Conservation (phyloP, 305 asterid species). For the Plantago lanceolata region DNA sequence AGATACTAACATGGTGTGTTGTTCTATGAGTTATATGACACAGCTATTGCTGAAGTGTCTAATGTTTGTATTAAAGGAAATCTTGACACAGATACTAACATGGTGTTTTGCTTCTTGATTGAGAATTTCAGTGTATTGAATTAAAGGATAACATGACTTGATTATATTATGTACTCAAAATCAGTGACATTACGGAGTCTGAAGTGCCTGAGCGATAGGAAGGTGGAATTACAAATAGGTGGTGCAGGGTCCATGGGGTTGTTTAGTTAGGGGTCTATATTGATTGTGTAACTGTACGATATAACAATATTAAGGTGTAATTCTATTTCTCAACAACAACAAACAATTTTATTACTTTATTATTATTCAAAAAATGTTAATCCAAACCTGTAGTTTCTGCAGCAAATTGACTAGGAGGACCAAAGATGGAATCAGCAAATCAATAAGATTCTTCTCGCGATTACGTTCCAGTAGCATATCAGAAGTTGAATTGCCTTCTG, state of each 20-base stretch:
- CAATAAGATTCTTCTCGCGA: conserved; percentile 82
- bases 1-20: too few relatives aligned
- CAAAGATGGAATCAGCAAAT: conserved; percentile 81
- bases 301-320: background rate
- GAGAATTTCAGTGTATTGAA: background rate
- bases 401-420: conserved; percentile 71
- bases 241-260: too few relatives aligned
- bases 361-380: background rate
- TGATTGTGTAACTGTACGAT: background rate
- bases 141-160: background rate
- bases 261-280: too few relatives aligned
- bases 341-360: too few relatives aligned
- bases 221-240: too few relatives aligned
- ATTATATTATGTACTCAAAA: too few relatives aligned
- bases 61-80: too few relatives aligned
- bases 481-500: conserved; percentile 84
- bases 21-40: too few relatives aligned
- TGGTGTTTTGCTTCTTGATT: background rate
- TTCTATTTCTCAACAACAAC: background rate
- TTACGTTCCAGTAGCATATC: conserved; percentile 89
- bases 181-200: too few relatives aligned
- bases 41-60: too few relatives aligned
- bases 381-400: conserved; percentile 66
- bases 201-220: too few relatives aligned
- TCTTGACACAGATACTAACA: background rate